Evolutionary conservation across 2,329 filamentous ascomycete species (phyloP), one percentile per base, ranked within the genome.

Genomic region (Fusarium sp.): DNA sequence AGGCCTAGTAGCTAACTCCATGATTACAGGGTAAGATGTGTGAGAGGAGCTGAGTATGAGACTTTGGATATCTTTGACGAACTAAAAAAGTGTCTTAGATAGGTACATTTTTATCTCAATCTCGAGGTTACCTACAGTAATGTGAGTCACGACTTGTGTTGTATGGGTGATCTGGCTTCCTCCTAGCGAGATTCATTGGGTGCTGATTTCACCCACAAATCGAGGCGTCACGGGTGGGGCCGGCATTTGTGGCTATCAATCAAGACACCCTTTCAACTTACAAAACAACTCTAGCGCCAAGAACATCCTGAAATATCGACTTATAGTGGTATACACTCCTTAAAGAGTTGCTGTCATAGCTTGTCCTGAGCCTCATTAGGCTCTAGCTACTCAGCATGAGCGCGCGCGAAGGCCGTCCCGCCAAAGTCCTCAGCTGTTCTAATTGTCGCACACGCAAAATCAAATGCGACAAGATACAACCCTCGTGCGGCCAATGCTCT

Each of bases 391-490:
- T 45, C 52, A 58, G 35, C 13, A 72, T 72, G 70, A 70, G 57
- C 41, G 32, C 56, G 9, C 53, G 47, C 25, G 58, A 64, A 48
- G 60, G 50, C 35, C 57, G 46, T n/a, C 56, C 58, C 1, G 57
- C 61, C 40, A 78, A 78, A 56, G 75, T 77, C n/a, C 71, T 82
- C 42, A 81, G 78, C 34, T 90, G 88, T 69, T 78, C 85, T 6
- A 79, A 81, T n/a, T 91, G 88, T 67, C 85, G 88, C 57, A 82
- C 85, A 60, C 82, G 85, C 60, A 89, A 88, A 70, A 78, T 88
- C 40, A 87, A 84, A 64, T 89, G 86, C 73, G 80, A 86, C 68
- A 81, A 84, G 61, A 75, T 77, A 32, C 77, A 81, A 58, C 86
- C 86, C 6, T 41, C 59, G 25, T 89, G 87, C 70, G 72, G 75